Evolutionary conservation across 2,329 filamentous ascomycete genomes (phyloP).

Genomic region (Calonectria fujianensis): DNA sequence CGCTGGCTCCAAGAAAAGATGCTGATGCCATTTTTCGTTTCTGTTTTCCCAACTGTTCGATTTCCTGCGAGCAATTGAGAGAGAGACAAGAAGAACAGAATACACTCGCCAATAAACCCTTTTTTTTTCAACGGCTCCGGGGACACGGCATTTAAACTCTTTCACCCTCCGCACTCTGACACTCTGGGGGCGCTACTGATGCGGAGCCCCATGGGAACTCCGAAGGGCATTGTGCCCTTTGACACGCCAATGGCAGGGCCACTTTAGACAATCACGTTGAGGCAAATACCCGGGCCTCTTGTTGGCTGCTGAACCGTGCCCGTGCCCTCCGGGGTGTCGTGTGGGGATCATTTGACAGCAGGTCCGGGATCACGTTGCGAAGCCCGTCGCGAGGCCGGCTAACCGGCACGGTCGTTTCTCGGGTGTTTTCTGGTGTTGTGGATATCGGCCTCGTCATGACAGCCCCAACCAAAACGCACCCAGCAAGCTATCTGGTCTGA

Average conservation of each 20-base stretch:
- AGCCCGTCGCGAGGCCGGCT: constrained; percentile 19
- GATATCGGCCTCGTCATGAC: constrained; percentile 30
- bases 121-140: background rate
- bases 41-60: background rate
- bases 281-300: constrained; percentile 28
- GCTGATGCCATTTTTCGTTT: constrained; percentile 28
- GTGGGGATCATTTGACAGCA: constrained; percentile 15
- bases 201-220: constrained; percentile 42
- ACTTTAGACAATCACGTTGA: constrained; percentile 30
- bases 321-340: constrained; percentile 13
- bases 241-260: constrained; percentile 16
- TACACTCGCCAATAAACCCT: background rate
- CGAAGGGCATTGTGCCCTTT: constrained; percentile 25
- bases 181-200: constrained; percentile 29
- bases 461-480: background rate
- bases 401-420: constrained; percentile 41
- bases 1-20: constrained; percentile 39
- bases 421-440: constrained; percentile 26
- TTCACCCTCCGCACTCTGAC: constrained; percentile 1
- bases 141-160: constrained; percentile 28
- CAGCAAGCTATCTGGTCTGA: constrained; percentile 6
- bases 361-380: constrained; percentile 20
- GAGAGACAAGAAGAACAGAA: background rate
- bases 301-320: constrained; percentile 29
- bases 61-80: constrained; percentile 15